Evolutionary conservation across 2,329 filamentous ascomycete species (phyloP), one percentile per base, ranked within the genome.

Genomic region (Sporothrix globosa): DNA sequence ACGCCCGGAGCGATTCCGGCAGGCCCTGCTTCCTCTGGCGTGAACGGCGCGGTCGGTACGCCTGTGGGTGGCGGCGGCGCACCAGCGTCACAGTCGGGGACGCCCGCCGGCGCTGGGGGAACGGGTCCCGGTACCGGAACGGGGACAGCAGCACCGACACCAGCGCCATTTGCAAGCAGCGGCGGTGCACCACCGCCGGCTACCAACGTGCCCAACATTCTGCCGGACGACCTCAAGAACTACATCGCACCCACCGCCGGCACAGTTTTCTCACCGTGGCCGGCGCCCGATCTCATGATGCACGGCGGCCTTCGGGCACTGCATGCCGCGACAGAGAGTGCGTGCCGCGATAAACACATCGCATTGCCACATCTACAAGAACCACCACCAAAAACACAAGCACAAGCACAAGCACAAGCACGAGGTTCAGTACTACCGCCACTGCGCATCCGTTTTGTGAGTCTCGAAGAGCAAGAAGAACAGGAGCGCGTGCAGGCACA

Each of bases 221-320:
- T 88, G 1, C 86, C 86, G 0, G 81, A 83, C 44, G 79, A 81
- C 68, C 80, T 86, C 71, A 81, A 79, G 67, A 81, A 81, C 68
- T 84, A 83, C 74, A 77, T 88, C 60, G 88, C 91, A 75, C 86
- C 87, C 0, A 79, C 85, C 21, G 83, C 84, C 10, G 84, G 85
- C 11, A 82, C 85, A 50, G 77, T 82, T n/a, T 96, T 93, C 81
- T 85, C 88, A 61, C 92, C 92, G 0, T 96, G 92, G 92, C 92
- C 92, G 0, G 83, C 83, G 39, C 88, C 92, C 73, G 87, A 90
- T 44, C 86, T 88, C 71, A 92, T 96, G 73, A 86, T 88, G 44
- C 81, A 82, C 19, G 92, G 92, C 48, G 88, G 89, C 1, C 82
- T 96, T 54, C 90, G 88, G 0, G 82, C 83, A 10, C 85, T 88